phyloP scores from a whole-genome alignment of 2,329 filamentous ascomycete genomes.

The Cercospora sesami region DNA sequence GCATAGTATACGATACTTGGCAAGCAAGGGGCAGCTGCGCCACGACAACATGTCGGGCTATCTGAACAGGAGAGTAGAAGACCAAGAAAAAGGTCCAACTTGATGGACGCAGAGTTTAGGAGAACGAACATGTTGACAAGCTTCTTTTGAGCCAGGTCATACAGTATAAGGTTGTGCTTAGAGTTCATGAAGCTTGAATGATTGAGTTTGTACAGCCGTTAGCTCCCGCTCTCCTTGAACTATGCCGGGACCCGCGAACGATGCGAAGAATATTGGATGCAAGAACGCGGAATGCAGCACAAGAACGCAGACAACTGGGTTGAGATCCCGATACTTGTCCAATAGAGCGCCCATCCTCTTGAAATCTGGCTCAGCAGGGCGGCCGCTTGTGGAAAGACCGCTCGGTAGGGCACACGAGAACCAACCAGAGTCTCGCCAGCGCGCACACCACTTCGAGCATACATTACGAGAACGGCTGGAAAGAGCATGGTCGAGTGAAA shows the following conservation, averaged over 20 bases:
- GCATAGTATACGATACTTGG: not conserved
- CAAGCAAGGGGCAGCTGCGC: not conserved
- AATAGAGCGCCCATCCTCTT: not conserved
- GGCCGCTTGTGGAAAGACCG: not conserved
- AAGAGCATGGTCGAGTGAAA: not conserved
- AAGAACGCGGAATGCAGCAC: not conserved
- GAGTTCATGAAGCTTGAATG: slow-evolving; percentile 8
- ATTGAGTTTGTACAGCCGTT: slow-evolving; percentile 5
- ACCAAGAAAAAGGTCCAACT: not conserved
- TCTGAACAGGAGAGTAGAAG: not conserved
- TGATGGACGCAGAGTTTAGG: not conserved
- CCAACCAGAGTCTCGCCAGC: not conserved
- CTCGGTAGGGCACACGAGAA: not conserved
- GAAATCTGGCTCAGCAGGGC: not conserved
- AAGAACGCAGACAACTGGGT: not conserved
- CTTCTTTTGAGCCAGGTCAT: not conserved
- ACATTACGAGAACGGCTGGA: not conserved
- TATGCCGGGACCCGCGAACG: not conserved
- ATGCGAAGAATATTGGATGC: not conserved
- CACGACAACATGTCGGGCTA: not conserved
- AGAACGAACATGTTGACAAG: not conserved
- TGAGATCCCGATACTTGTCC: not conserved
- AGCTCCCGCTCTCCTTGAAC: not conserved
- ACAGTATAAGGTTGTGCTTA: slow-evolving; percentile 8
- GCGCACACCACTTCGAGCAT: not conserved